Evolutionary conservation across 192 early-diverging fungal genomes (phyloP).

Genomic region (Haplosporangium gracile): DNA sequence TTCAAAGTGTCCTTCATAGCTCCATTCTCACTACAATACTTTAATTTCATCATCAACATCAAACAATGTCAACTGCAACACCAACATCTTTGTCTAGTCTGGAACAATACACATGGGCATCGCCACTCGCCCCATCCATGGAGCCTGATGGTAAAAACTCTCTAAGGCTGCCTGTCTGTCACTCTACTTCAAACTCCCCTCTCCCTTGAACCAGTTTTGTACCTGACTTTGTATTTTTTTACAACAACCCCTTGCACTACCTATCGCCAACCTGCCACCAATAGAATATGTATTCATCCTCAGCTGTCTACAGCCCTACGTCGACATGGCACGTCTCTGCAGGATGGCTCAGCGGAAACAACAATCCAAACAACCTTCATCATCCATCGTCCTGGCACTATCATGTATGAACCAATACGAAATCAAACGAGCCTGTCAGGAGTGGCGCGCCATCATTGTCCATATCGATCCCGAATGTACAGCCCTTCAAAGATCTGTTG

Average conservation of each 20-base stretch:
- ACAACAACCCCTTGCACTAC: neutral
- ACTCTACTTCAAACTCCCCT: neutral
- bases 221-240: neutral
- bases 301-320: conserved; percentile 43
- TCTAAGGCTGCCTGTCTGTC: neutral
- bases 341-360: conserved; percentile 11
- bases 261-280: neutral
- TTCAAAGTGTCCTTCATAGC: neutral
- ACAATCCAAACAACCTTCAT: neutral
- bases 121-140: conserved; percentile 40
- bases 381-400: conserved; percentile 31
- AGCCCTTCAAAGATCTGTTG: conserved; percentile 40
- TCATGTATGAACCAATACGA: conserved; percentile 56
- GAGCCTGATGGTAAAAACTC: conserved; percentile 43
- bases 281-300: conserved; percentile 54
- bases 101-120: conserved; percentile 45
- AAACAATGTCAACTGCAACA: conserved; percentile 11
- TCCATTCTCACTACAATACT: neutral
- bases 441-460: conserved; percentile 49
- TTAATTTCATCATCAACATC: neutral
- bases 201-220: neutral
- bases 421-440: conserved; percentile 38
- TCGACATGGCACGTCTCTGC: conserved; percentile 49
- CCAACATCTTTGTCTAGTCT: conserved; percentile 44
- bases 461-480: conserved; percentile 53